These are phyloP conservation scores for Penicillium sclerotiorum DNA, from an alignment of 2,329 filamentous ascomycete genomes.

Conservation along the genomic window DNA sequence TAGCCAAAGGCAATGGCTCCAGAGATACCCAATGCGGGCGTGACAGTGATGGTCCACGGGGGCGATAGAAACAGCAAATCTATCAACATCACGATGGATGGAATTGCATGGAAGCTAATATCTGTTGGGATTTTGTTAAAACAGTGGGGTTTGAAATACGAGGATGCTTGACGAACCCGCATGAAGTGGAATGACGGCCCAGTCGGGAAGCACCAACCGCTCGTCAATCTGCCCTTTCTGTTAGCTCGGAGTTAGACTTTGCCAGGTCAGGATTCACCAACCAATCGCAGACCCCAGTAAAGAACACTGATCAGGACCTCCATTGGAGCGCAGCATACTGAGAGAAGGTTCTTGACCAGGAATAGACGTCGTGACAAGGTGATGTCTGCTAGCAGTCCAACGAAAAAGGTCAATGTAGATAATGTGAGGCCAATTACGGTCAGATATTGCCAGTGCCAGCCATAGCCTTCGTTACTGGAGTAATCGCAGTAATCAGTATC, in stretches of 20 bases:
- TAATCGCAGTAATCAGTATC: constrained; percentile 8
- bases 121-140: constrained; percentile 32
- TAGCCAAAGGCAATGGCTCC: constrained; percentile 59
- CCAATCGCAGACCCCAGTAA: constrained; percentile 61
- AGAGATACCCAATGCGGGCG: constrained; percentile 55
- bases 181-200: constrained; percentile 38
- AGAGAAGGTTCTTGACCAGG: constrained; percentile 59
- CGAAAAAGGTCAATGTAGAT: constrained; percentile 57
- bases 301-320: constrained; percentile 62
- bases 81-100: constrained; percentile 55
- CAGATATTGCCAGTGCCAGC: constrained; percentile 68
- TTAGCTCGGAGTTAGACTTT: constrained; percentile 7
- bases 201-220: constrained; percentile 54
- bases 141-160: not conserved
- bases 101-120: constrained; percentile 54
- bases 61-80: constrained; percentile 63
- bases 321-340: constrained; percentile 61
- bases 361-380: constrained; percentile 57
- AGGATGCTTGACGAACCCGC: constrained; percentile 36
- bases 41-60: constrained; percentile 60
- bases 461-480: constrained; percentile 59
- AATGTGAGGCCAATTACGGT: constrained; percentile 64
- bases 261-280: constrained; percentile 40
- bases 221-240: constrained; percentile 41
- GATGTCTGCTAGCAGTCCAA: constrained; percentile 59